A percentile compares a stretch with the other conserved stretches of the same genome.
These are phyloP conservation scores for Sporothrix brunneoviolacea DNA, from an alignment of 2,329 filamentous ascomycete species.

Conservation along the genomic window DNA sequence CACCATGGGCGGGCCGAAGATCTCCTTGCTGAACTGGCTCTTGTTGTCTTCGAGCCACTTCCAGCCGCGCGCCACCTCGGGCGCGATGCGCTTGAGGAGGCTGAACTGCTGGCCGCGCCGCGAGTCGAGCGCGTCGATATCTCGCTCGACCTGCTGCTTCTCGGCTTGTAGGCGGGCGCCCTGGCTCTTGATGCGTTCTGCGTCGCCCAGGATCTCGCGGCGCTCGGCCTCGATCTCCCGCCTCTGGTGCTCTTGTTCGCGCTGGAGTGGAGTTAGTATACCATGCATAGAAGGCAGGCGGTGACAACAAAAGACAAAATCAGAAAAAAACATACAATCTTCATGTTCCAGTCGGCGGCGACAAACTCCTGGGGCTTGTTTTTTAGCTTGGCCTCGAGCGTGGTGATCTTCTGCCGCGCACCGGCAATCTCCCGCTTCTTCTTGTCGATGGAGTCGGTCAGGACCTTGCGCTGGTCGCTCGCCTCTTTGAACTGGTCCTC, in stretches of 20 bases:
- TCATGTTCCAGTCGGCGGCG: slow-evolving; percentile 61
- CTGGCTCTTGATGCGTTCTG: slow-evolving; percentile 13
- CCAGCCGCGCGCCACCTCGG: slow-evolving; percentile 65
- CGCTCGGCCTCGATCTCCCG: slow-evolving; percentile 44
- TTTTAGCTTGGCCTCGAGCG: slow-evolving; percentile 56
- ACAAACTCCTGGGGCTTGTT: slow-evolving; percentile 63
- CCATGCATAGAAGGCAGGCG: no score
- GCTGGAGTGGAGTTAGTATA: no score
- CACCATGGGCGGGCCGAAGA: slow-evolving; percentile 76
- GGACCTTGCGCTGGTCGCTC: slow-evolving; percentile 45
- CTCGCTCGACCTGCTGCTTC: slow-evolving; percentile 23
- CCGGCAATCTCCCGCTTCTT: slow-evolving; percentile 46
- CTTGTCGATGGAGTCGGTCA: slow-evolving; percentile 41
- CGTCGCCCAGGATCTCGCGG: slow-evolving; percentile 26
- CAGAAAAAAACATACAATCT: slow-evolving; percentile 57
- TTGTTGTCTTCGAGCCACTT: slow-evolving; percentile 73
- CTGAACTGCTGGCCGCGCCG: slow-evolving; percentile 29
- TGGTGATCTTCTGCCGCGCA: slow-evolving; percentile 51
- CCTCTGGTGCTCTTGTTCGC: slow-evolving; percentile 51
- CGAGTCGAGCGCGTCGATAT: slow-evolving; percentile 55
- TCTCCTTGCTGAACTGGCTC: slow-evolving; percentile 61
- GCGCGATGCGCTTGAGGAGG: slow-evolving; percentile 43
- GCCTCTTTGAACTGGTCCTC: slow-evolving; percentile 36
- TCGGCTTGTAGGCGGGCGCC: slow-evolving; percentile 2
- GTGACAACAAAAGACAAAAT: not conserved